Conservation (phyloP, 2,329 filamentous ascomycete genomes). For the Diaporthe longicolla region DNA sequence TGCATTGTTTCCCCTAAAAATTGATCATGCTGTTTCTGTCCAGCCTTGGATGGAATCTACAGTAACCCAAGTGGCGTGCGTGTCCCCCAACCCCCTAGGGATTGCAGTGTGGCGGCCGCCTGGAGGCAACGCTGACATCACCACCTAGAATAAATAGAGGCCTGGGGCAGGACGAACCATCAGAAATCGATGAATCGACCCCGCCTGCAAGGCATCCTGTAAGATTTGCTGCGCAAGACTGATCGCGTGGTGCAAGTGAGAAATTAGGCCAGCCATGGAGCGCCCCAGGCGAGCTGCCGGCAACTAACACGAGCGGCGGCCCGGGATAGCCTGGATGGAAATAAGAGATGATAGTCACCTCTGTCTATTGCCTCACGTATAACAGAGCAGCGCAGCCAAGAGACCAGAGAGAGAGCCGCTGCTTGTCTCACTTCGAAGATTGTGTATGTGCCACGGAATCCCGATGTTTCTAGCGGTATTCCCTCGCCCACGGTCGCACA, state of each 20-base stretch:
- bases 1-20: too few relatives aligned
- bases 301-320: conserved; percentile 13
- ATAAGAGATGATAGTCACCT: too few relatives aligned
- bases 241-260: background rate
- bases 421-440: conserved; percentile 7
- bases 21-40: too few relatives aligned
- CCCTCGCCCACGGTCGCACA: conserved; percentile 2
- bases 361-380: background rate
- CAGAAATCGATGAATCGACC: background rate
- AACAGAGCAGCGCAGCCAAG: background rate
- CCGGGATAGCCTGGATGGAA: background rate
- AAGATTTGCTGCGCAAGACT: background rate
- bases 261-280: conserved; percentile 4
- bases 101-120: conserved; percentile 3
- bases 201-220: background rate
- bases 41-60: too few relatives aligned
- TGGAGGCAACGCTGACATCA: background rate
- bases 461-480: conserved; percentile 31
- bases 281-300: background rate
- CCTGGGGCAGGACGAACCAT: background rate
- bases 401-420: background rate
- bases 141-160: background rate
- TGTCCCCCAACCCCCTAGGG: background rate
- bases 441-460: conserved; percentile 17
- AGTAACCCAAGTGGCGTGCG: background rate